Percentiles rank a stretch among this genome's conserved stretches.
phyloP scores from a whole-genome alignment of 345 rosid genomes.

The Gossypium longicalyx region DNA sequence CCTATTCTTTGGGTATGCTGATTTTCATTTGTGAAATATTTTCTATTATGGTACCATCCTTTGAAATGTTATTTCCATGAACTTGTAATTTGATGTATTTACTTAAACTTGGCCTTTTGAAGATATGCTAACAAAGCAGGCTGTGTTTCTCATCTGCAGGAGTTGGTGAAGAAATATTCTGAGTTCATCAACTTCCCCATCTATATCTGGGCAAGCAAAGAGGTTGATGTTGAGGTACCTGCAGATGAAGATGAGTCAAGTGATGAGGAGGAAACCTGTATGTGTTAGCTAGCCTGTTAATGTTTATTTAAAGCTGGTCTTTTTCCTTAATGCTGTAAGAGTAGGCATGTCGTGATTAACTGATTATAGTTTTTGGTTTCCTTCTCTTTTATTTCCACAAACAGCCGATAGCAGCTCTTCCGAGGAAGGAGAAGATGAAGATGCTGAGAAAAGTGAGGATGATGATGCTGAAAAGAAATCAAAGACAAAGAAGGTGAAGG shows the following conservation, averaged over 20 bases:
- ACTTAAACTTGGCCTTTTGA: not conserved
- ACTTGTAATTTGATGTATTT: slow-evolving; percentile 1
- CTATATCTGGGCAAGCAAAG: slow-evolving; percentile 85
- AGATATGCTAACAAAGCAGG: not conserved
- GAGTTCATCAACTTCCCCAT: slow-evolving; percentile 98
- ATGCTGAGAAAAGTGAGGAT: slow-evolving; percentile 60
- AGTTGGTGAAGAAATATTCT: slow-evolving; percentile 90
- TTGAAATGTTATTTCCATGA: not conserved
- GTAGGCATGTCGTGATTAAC: not conserved
- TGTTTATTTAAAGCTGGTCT: not conserved
- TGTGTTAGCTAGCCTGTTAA: slow-evolving; percentile 11
- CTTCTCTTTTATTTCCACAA: slow-evolving; percentile 16
- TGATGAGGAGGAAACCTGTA: slow-evolving; percentile 79
- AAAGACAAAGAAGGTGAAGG: slow-evolving; percentile 75
- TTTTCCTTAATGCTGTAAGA: not conserved
- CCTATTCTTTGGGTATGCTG: not conserved
- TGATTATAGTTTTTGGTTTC: slow-evolving; percentile 6
- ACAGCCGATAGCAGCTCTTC: slow-evolving; percentile 52
- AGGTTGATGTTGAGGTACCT: slow-evolving; percentile 87
- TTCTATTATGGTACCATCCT: too few relatives aligned
- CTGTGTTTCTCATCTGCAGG: slow-evolving; percentile 38
- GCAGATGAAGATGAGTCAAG: slow-evolving; percentile 78
- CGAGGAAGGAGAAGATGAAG: slow-evolving; percentile 59
- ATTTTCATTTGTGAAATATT: not conserved
- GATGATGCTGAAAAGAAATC: slow-evolving; percentile 70